Base-by-base conservation (phyloP, 2,329 filamentous ascomycete genomes). In the Colletotrichum paranaense region DNA sequence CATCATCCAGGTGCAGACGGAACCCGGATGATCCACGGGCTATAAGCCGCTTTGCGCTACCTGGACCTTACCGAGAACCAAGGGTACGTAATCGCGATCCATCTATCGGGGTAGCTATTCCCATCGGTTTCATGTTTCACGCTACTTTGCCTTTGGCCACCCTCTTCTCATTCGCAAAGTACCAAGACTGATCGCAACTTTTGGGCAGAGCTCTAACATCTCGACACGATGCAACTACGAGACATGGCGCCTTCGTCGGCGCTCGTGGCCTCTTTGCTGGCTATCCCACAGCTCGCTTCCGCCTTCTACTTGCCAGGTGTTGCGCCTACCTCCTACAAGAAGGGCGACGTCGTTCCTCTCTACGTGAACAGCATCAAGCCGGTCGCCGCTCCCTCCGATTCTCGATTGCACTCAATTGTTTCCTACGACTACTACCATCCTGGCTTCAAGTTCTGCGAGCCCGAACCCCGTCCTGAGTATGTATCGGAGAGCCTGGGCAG, bases 241-340 rank as follows among this genome's bases (percentile, higher is more conserved):
- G 81, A 84, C 67, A 78, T 82, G 76, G 84, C 84, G 86, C 85
- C 84, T 71, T 79, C 86, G 28, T 82, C 86, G 81, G 86, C 87
- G 81, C 84, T 90, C 64, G 79, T 89, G 26, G 82, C 85, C 58
- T 82, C 88, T 30, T 79, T 91, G 59, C 79, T 91, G 49, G 83
- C 85, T 59, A 80, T 86, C 32, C 88, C 90, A 28, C 86, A 89
- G 74, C 81, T 91, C 46, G 84, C 87, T 16, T 88, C 91, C 2
- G 94, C 95, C 68, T 99, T 98, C 86, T 99, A 99, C 85, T 93
- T 99, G 53, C 97, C 96, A 49, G 97, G 97, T 77, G 95, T 98
- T 78, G 95, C 96, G 76, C 97, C 97, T 26, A 97, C 95, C 56
- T 96, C 96, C 69, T 99, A 99, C 87, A 91, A 94, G 79, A 85